phyloP scores from a whole-genome alignment of 139 green algal species.

The Tetradesmus obliquus region DNA sequence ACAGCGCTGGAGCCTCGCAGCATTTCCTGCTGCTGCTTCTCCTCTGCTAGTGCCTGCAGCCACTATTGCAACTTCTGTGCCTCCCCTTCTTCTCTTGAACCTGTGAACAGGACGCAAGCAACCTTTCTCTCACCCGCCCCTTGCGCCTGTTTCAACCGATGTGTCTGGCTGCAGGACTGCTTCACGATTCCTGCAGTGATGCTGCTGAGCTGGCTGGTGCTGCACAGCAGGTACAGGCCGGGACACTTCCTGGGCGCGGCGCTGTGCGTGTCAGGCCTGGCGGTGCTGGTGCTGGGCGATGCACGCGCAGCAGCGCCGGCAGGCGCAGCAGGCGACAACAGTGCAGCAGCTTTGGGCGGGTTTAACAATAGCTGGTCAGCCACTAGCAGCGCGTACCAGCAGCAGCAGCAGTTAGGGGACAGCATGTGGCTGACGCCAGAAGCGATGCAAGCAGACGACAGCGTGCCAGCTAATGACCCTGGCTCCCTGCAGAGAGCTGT shows the following conservation, averaged over 20 bases:
- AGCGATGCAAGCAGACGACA: background rate
- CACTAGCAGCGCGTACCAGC: slow-evolving; percentile 4
- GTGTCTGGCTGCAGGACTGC: slow-evolving; percentile 58
- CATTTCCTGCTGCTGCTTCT: too few species aligned
- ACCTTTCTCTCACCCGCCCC: background rate
- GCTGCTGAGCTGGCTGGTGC: slow-evolving; percentile 53
- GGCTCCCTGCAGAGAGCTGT: background rate
- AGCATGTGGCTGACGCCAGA: too few species aligned
- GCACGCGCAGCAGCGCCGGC: background rate
- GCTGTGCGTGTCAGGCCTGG: slow-evolving; percentile 77
- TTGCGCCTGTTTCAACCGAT: background rate
- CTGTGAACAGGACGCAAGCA: background rate
- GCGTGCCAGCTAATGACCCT: background rate
- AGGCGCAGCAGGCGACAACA: background rate
- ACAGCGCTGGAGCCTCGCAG: too few species aligned
- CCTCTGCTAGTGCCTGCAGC: too few species aligned
- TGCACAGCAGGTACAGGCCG: slow-evolving; percentile 61
- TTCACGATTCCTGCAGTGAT: slow-evolving; percentile 82
- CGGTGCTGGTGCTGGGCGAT: slow-evolving; percentile 68
- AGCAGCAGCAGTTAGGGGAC: background rate
- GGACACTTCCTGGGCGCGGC: slow-evolving; percentile 66
- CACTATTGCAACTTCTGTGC: too few species aligned
- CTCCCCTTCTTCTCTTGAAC: too few species aligned
- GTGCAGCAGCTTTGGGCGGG: background rate
- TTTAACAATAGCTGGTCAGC: background rate